Evolutionary conservation across 495 filamentous ascomycete species (phyloP), one percentile per base, ranked within the genome.

Genomic region (Schizothecium vesticola): DNA sequence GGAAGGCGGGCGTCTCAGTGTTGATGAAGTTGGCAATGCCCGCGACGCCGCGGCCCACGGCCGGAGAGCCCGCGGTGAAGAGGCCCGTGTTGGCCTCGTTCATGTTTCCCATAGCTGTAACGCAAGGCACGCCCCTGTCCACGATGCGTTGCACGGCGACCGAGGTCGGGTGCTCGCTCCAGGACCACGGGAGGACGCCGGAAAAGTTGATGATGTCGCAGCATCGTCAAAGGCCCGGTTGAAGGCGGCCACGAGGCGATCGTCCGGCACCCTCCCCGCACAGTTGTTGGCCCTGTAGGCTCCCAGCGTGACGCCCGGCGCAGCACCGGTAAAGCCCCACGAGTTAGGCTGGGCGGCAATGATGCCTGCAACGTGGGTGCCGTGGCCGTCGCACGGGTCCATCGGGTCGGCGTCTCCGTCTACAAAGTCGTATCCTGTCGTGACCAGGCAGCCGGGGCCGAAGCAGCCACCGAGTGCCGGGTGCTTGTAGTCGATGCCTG

Each of bases 191-290:
- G 1, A 77, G 76, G 21, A 81, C 83, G 36, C 85, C 79, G 8
- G 82, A 85, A 12, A 81, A 80, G 56, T 82, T 82, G 68, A 86
- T 86, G 69, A 86, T 80, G 65, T 86, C 81, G 12, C 80, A 80
- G 13, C 82, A 56, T 79, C 83, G 60, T 85, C 80, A 63, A 79
- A 85, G 19, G 84, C 84, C 71, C 71, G 73, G 67, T 82, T 80
- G 66, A 83, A 84, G 4, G 83, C 84, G 11, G 76, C 75, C 28
- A 84, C 79, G 67, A 86, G 69, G 13, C 81, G 75, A 69, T 84
- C 83, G 61, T 80, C 81, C 16, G 70, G 75, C 11, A 78, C 78
- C n/a, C 72, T 65, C 26, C 76, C 74, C 6, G 57, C 65, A 69
- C 81, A 84, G 56, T 80, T 82, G 59, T 82, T 78, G 31, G 84